phyloP scores from a whole-genome alignment of 2,329 filamentous ascomycete species.

The Geosmithia morbida region DNA sequence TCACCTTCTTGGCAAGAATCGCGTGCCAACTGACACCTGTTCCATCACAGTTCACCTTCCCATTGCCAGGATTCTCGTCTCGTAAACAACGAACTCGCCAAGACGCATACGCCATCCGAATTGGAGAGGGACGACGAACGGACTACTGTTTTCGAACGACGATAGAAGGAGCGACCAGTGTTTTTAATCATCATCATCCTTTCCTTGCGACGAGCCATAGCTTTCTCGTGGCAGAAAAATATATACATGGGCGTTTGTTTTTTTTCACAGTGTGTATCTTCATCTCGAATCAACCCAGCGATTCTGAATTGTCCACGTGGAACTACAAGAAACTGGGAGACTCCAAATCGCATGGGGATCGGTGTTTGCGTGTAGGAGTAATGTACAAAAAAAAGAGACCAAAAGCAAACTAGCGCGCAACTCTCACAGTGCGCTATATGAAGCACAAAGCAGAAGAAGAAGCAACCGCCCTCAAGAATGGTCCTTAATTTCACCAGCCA shows the following conservation, averaged over 20 bases:
- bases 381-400: not conserved
- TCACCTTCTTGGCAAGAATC: not conserved
- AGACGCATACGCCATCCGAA: not conserved
- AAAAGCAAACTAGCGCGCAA: not conserved
- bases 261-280: not conserved
- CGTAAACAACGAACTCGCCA: slow-evolving; percentile 23
- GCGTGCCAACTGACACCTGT: not conserved
- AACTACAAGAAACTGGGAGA: not conserved
- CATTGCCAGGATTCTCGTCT: slow-evolving; percentile 56
- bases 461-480: too few species aligned
- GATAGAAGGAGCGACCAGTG: not conserved
- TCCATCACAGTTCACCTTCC: slow-evolving; percentile 44
- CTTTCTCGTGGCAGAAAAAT: not conserved
- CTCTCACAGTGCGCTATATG: not conserved
- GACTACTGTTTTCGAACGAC: not conserved
- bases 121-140: not conserved
- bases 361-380: not conserved
- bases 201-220: not conserved
- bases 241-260: not conserved
- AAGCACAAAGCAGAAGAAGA: not conserved
- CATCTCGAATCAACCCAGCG: not conserved
- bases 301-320: not conserved
- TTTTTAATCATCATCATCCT: not conserved
- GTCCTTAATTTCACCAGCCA: not conserved
- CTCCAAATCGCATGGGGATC: not conserved